A percentile compares a stretch with the other conserved stretches of the same genome.
Evolutionary conservation across 805 yeast genomes (phyloP).

Genomic region (Nakazawaea populi): DNA sequence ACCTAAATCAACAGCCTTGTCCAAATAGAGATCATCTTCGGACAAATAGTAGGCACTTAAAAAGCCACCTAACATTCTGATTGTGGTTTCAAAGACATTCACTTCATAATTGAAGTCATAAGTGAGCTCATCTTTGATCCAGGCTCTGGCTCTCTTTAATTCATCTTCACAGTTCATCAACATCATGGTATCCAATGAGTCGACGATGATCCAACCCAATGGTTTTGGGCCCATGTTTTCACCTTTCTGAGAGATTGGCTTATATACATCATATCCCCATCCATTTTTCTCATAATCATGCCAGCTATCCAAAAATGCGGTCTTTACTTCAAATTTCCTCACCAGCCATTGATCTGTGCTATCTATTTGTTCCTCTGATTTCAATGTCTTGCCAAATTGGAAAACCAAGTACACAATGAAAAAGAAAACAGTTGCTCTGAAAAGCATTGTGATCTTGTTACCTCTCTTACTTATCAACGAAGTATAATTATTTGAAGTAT

Average conservation of each 20-base stretch:
- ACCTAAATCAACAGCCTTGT: conserved; percentile 78
- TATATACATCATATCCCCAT: conserved; percentile 80
- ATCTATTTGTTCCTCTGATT: background rate
- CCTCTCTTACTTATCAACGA: conserved; percentile 6
- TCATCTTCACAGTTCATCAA: conserved; percentile 69
- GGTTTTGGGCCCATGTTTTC: conserved; percentile 77
- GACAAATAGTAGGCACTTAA: conserved; percentile 74
- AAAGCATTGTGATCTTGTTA: conserved; percentile 29
- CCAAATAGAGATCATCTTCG: conserved; percentile 62
- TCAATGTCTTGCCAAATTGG: conserved; percentile 10
- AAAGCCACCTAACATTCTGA: conserved; percentile 91
- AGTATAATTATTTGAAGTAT: conserved; percentile 13
- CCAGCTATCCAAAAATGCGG: conserved; percentile 76
- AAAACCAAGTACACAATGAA: conserved; percentile 33
- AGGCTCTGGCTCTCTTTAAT: conserved; percentile 54
- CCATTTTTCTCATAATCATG: conserved; percentile 65
- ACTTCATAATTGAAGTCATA: conserved; percentile 72
- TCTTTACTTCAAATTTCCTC: conserved; percentile 52
- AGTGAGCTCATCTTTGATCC: conserved; percentile 67
- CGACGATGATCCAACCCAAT: conserved; percentile 91
- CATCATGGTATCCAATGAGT: conserved; percentile 75
- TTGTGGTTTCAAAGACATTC: conserved; percentile 90
- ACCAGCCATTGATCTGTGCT: conserved; percentile 33
- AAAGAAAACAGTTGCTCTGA: conserved; percentile 35
- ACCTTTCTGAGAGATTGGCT: conserved; percentile 58